Base-by-base conservation (phyloP, 352 stramenopile genomes). In the Phytophthora europaea region DNA sequence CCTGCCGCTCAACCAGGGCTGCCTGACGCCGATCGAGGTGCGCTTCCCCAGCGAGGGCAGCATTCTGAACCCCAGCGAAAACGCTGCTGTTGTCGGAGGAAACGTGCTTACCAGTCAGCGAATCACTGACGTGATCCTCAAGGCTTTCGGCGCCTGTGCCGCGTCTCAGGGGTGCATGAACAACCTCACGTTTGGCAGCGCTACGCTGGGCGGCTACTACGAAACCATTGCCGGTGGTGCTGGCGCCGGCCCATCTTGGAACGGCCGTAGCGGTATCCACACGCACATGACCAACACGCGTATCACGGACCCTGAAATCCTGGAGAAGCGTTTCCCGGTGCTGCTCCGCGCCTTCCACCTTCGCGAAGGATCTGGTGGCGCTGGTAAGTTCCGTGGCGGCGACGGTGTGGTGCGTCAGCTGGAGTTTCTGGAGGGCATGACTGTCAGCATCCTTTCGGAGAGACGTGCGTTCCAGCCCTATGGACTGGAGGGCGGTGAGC, bases 221-320 rank as follows among this genome's bases (percentile, higher is more conserved):
- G 98, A 99, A 80, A 99, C 98, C 7, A 99, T 99, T 80, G 98
- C 98, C 15, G 98, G 98, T 57, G 98, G 98, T 26, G 95, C 97
- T 36, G 98, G 98, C 34, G 98, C 98, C 28, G 98, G 98, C 2
- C 98, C 98, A 50, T 97, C 89, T 31, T 99, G 97, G 97, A 82
- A 99, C 62, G 98, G 98, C 12, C 91, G 91, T 53, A 99, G 93
- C 73, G 98, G 97, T 9, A 97, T 99, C 52, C 98, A 99, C 81
- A 99, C 98, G 22, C 98, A 99, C 82, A 99, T 99, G 90, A 99
- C 98, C 51, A 99, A 99, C 88, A 99, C 98, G 20, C 92, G 98
- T 20, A 99, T 99, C 74, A 99, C 98, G 20, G 98, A 99, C 79
- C 97, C 97, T n/a, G 98, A 99, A 79, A 99, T 99, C 75, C 72